These are phyloP conservation scores for Pythium dissotocum DNA, from an alignment of 352 stramenopile species.

Conservation along the genomic window DNA sequence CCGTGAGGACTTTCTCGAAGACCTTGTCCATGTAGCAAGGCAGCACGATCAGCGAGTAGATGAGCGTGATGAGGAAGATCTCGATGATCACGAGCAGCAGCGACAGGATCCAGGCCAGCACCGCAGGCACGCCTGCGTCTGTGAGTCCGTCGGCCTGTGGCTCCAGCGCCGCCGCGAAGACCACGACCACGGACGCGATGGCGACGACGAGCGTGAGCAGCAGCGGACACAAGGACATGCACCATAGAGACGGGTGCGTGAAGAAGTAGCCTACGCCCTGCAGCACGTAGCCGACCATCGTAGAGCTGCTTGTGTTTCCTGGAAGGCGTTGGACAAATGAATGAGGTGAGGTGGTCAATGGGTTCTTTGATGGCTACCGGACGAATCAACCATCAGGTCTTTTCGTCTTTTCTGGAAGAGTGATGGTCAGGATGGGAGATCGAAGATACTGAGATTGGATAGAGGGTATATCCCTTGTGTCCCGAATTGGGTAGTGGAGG, in stretches of 20 bases:
- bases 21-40: slow-evolving; percentile 64
- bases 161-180: slow-evolving; percentile 47
- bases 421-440: background rate
- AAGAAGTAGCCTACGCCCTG: slow-evolving; percentile 58
- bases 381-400: background rate
- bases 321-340: too few species aligned
- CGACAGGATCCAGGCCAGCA: slow-evolving; percentile 58
- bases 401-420: background rate
- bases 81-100: slow-evolving; percentile 64
- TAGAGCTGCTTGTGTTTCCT: background rate
- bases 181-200: slow-evolving; percentile 39
- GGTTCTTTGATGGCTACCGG: background rate
- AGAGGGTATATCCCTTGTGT: background rate
- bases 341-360: too few species aligned
- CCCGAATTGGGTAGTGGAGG: background rate
- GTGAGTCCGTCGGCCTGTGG: slow-evolving; percentile 50
- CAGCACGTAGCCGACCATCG: slow-evolving; percentile 58
- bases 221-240: slow-evolving; percentile 51
- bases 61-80: slow-evolving; percentile 72
- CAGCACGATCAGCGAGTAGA: slow-evolving; percentile 61
- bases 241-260: slow-evolving; percentile 61
- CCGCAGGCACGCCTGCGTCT: slow-evolving; percentile 35
- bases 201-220: slow-evolving; percentile 58
- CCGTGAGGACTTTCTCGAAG: slow-evolving; percentile 58
- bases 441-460: slow-evolving; percentile 4